These are phyloP conservation scores for Wickerhamomyces tratensis DNA, from an alignment of 805 yeast species.

Conservation along the genomic window DNA sequence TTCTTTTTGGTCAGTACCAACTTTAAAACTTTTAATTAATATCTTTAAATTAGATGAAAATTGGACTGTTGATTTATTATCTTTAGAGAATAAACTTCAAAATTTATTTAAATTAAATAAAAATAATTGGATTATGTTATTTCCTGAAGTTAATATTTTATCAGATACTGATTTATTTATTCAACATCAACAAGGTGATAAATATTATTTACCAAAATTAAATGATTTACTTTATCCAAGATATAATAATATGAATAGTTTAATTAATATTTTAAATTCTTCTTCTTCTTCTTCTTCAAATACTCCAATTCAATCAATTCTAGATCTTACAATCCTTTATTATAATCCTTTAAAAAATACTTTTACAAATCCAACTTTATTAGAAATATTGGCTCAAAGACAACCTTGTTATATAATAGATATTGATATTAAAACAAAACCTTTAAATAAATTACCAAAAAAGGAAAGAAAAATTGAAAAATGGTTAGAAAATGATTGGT, in stretches of 20 bases:
- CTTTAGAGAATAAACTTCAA: slow-evolving; percentile 27
- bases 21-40: slow-evolving; percentile 33
- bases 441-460: slow-evolving; percentile 37
- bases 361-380: slow-evolving; percentile 26
- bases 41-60: slow-evolving; percentile 58
- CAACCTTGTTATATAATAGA: slow-evolving; percentile 19
- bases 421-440: slow-evolving; percentile 17
- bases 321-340: slow-evolving; percentile 28
- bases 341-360: slow-evolving; percentile 21
- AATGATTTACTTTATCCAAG: slow-evolving; percentile 70
- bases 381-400: slow-evolving; percentile 25
- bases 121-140: slow-evolving; percentile 59
- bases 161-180: slow-evolving; percentile 32
- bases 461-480: slow-evolving; percentile 51
- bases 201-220: slow-evolving; percentile 51
- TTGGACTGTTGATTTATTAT: slow-evolving; percentile 31
- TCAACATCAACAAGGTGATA: slow-evolving; percentile 47
- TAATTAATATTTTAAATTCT: slow-evolving; percentile 24
- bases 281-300: neutral
- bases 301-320: slow-evolving; percentile 12
- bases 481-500: slow-evolving; percentile 74
- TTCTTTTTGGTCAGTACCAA: slow-evolving; percentile 51
- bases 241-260: slow-evolving; percentile 46
- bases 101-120: slow-evolving; percentile 22
- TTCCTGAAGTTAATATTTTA: slow-evolving; percentile 80